These are phyloP conservation scores for Pichia sp. DNA, from an alignment of 1,139 yeast species.

Conservation along the genomic window DNA sequence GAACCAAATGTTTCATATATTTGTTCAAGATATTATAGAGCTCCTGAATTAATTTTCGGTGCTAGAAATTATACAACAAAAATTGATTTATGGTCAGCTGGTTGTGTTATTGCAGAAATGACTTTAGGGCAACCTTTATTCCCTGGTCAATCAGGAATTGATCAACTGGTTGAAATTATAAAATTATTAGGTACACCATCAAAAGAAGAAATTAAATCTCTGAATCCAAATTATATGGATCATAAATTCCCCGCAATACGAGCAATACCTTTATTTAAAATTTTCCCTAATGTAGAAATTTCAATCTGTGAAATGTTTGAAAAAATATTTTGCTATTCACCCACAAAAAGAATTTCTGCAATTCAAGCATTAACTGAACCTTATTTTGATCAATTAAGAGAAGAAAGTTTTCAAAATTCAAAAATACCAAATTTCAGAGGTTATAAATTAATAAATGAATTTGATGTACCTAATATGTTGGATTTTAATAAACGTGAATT, in stretches of 20 bases:
- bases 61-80: conserved; percentile 70
- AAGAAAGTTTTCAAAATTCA: conserved; percentile 34
- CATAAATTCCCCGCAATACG: conserved; percentile 94
- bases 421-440: conserved; percentile 27
- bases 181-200: conserved; percentile 95
- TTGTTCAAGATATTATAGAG: conserved; percentile 93
- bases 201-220: conserved; percentile 82
- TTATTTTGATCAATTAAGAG: conserved; percentile 72
- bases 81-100: conserved; percentile 96
- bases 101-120: conserved; percentile 96
- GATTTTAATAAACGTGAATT: conserved; percentile 29
- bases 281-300: conserved; percentile 59
- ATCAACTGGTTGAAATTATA: conserved; percentile 93
- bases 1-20: conserved; percentile 96
- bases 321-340: conserved; percentile 67
- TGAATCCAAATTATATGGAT: conserved; percentile 97
- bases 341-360: conserved; percentile 63
- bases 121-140: conserved; percentile 92
- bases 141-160: conserved; percentile 97
- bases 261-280: conserved; percentile 83
- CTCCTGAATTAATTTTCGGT: conserved; percentile 81
- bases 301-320: conserved; percentile 62
- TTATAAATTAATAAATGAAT: conserved; percentile 20
- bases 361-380: conserved; percentile 62
- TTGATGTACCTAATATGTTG: conserved; percentile 25